Conservation (phyloP, 2,329 filamentous ascomycete species). For the Diaporthe eres region DNA sequence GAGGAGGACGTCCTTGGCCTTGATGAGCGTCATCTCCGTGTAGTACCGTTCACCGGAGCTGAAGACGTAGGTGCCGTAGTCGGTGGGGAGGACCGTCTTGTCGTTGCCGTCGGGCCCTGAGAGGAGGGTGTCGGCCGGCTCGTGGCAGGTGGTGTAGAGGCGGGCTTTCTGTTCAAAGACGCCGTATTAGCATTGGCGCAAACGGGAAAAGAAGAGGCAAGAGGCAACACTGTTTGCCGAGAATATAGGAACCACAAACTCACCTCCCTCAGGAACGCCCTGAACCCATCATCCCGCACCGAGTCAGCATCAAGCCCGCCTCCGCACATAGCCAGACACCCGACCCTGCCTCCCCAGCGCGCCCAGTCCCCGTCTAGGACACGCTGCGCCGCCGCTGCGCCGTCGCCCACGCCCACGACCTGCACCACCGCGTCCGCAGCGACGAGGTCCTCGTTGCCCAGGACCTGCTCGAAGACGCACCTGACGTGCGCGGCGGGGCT, state of each 20-base stretch:
- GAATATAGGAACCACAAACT: conserved; percentile 42
- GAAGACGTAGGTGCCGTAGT: conserved; percentile 76
- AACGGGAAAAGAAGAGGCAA: not conserved
- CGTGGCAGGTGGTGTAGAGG: conserved; percentile 69
- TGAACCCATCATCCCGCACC: conserved; percentile 61
- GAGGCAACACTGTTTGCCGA: not conserved
- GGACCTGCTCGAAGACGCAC: conserved; percentile 75
- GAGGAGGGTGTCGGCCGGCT: conserved; percentile 67
- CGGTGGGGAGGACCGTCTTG: conserved; percentile 54
- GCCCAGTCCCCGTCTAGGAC: conserved; percentile 72
- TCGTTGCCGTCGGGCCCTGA: conserved; percentile 65
- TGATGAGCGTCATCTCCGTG: conserved; percentile 74
- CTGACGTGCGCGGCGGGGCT: conserved; percentile 72
- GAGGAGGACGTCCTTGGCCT: conserved; percentile 67
- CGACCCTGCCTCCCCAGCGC: conserved; percentile 59
- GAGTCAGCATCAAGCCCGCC: conserved; percentile 57
- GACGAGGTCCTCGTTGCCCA: conserved; percentile 62
- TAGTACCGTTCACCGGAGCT: conserved; percentile 74
- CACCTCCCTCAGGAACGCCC: conserved; percentile 66
- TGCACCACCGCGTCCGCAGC: conserved; percentile 70
- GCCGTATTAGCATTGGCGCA: conserved; percentile 34
- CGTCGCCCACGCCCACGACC: conserved; percentile 79
- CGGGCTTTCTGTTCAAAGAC: conserved; percentile 65
- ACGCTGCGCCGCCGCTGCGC: conserved; percentile 68
- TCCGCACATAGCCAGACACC: conserved; percentile 65